Evolutionary conservation across 192 early-diverging fungal species (phyloP).

Genomic region (Backusella tarrabulga): DNA sequence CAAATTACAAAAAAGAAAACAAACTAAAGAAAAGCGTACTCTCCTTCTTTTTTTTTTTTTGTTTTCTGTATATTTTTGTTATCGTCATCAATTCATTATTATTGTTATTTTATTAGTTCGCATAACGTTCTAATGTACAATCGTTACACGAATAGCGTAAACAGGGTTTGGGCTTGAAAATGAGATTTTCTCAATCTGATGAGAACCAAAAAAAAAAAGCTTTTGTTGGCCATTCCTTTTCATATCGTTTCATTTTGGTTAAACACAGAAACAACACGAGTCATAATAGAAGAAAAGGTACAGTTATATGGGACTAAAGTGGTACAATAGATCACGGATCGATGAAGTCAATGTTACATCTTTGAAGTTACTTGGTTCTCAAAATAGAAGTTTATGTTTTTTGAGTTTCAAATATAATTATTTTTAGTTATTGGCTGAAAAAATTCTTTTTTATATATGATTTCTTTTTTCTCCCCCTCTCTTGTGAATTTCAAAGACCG

Average conservation of each 20-base stretch:
- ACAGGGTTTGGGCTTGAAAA: background rate
- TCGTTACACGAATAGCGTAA: background rate
- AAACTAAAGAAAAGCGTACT: background rate
- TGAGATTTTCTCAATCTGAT: background rate
- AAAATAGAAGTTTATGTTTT: background rate
- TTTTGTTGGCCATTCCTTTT: background rate
- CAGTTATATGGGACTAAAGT: background rate
- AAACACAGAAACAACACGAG: background rate
- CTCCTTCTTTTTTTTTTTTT: background rate
- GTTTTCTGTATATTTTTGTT: background rate
- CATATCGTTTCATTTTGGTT: background rate
- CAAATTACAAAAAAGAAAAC: background rate
- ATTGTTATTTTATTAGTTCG: background rate
- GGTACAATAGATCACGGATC: background rate
- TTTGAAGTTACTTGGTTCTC: background rate
- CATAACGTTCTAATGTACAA: background rate
- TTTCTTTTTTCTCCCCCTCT: background rate
- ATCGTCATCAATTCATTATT: background rate
- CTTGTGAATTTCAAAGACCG: background rate
- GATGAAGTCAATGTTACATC: slow-evolving; percentile 6
- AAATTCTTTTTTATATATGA: background rate
- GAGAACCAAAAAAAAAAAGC: background rate
- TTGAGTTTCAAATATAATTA: background rate
- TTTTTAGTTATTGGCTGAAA: slow-evolving; percentile 8
- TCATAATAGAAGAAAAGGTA: background rate